phyloP scores from a whole-genome alignment of 2,329 filamentous ascomycete species.

The Colletotrichum australisinense region DNA sequence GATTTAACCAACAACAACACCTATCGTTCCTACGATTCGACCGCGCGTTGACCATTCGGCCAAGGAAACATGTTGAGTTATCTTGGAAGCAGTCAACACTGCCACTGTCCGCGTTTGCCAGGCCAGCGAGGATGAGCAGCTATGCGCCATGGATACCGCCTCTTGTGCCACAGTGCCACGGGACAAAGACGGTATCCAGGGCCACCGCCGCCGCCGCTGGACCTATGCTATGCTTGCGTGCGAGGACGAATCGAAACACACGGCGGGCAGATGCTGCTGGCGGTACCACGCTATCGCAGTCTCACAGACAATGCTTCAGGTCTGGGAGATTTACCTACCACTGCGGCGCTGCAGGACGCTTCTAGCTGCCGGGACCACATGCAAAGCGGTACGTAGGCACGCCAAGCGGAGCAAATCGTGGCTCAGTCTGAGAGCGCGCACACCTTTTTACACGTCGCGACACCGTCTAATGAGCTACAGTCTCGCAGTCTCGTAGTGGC shows the following conservation, averaged over 20 bases:
- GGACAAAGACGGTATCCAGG: constrained; percentile 28
- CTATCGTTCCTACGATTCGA: not conserved
- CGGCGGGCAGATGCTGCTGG: constrained; percentile 17
- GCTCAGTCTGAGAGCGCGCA: constrained; percentile 7
- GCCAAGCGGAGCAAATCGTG: constrained; percentile 27
- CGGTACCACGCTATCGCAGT: constrained; percentile 9
- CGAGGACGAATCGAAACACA: constrained; percentile 18
- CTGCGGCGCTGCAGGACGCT: not conserved
- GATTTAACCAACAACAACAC: not conserved
- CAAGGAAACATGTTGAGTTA: not conserved
- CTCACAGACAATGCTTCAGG: not conserved
- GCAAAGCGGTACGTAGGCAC: constrained; percentile 14
- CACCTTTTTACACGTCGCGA: not conserved
- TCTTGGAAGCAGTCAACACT: not conserved
- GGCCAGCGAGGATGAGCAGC: constrained; percentile 8
- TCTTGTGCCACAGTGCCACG: constrained; percentile 17
- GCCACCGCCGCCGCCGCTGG: constrained; percentile 21
- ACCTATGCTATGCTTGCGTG: constrained; percentile 13
- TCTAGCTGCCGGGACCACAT: constrained; percentile 10
- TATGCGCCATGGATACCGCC: constrained; percentile 19
- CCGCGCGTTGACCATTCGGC: constrained; percentile 2
- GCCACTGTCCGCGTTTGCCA: constrained; percentile 16
- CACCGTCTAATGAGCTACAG: not conserved
- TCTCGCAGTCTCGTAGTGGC: not conserved
- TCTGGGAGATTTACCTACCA: not conserved